A percentile compares a stretch with the other conserved stretches of the same genome.
These are phyloP conservation scores for Boletus eberwhitei DNA, from an alignment of 768 basidiomycete genomes.

Conservation along the genomic window DNA sequence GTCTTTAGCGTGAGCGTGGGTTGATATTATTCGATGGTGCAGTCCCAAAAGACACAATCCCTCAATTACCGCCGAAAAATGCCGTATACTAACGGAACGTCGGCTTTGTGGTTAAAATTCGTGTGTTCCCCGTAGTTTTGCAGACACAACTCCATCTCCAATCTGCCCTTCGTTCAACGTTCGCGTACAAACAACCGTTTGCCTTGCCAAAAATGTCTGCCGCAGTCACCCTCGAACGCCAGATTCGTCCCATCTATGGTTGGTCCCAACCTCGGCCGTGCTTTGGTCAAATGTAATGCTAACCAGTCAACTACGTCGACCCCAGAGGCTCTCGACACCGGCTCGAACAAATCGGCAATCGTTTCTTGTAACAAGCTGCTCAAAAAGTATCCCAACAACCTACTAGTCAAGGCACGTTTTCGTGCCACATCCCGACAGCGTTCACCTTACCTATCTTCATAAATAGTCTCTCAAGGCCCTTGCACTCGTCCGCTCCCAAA, in stretches of 20 bases:
- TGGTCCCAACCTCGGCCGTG: constrained; percentile 15
- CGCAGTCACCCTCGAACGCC: constrained; percentile 64
- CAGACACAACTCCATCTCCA: constrained; percentile 2
- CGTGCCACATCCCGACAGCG: neutral
- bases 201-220: constrained; percentile 41
- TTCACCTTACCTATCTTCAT: constrained; percentile 12
- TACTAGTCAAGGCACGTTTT: constrained; percentile 59
- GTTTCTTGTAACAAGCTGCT: constrained; percentile 83
- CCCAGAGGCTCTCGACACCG: constrained; percentile 80
- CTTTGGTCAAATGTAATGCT: neutral
- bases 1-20: constrained; percentile 1
- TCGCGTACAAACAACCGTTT: neutral
- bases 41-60: neutral
- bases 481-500: constrained; percentile 79
- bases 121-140: constrained; percentile 3
- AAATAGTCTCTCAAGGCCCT: constrained; percentile 77
- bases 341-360: constrained; percentile 83
- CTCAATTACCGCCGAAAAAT: constrained; percentile 23
- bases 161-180: constrained; percentile 1
- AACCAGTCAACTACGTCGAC: neutral
- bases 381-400: constrained; percentile 78
- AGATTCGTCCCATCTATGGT: constrained; percentile 87
- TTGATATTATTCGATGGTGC: neutral
- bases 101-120: constrained; percentile 28
- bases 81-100: constrained; percentile 24